Conservation (phyloP, 2,329 filamentous ascomycete genomes). For the Juglanconis sp. region DNA sequence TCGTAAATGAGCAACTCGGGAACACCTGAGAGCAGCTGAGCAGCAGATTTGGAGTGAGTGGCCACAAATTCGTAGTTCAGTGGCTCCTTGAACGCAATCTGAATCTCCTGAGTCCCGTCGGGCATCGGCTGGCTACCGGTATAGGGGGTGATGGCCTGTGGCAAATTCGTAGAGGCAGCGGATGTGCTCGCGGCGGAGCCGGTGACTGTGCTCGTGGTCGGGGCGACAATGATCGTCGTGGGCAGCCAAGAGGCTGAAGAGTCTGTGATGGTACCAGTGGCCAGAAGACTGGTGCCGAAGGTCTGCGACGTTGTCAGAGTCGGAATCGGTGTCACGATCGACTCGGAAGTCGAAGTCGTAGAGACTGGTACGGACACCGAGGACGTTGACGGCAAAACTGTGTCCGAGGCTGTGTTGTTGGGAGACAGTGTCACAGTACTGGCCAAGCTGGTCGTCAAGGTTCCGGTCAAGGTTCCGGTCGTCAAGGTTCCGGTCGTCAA, state of each 20-base stretch:
- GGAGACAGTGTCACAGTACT: slow-evolving; percentile 13
- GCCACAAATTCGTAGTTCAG: slow-evolving; percentile 86
- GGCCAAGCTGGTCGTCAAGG: slow-evolving; percentile 8
- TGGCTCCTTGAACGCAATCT: slow-evolving; percentile 77
- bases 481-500: too few relatives aligned
- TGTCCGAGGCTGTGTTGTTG: slow-evolving; percentile 4
- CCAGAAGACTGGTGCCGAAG: slow-evolving; percentile 15
- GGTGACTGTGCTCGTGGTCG: slow-evolving; percentile 40
- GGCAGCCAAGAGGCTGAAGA: slow-evolving; percentile 48
- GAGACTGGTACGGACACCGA: slow-evolving; percentile 38
- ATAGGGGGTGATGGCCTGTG: slow-evolving; percentile 71
- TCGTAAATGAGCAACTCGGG: slow-evolving; percentile 68
- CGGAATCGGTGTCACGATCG: background rate
- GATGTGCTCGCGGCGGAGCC: slow-evolving; percentile 37
- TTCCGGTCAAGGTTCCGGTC: background rate
- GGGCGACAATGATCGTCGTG: slow-evolving; percentile 59
- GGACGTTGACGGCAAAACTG: background rate
- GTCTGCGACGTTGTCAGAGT: slow-evolving; percentile 7
- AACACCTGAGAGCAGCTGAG: slow-evolving; percentile 80
- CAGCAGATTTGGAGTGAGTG: slow-evolving; percentile 65
- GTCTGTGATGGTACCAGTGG: slow-evolving; percentile 42
- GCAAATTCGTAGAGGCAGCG: slow-evolving; percentile 64
- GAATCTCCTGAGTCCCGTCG: slow-evolving; percentile 66
- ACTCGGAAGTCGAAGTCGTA: slow-evolving; percentile 26
- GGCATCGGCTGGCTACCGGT: slow-evolving; percentile 52